Evolutionary conservation across 441 rosid species (phyloP).

Genomic region (Croton laevigatus): DNA sequence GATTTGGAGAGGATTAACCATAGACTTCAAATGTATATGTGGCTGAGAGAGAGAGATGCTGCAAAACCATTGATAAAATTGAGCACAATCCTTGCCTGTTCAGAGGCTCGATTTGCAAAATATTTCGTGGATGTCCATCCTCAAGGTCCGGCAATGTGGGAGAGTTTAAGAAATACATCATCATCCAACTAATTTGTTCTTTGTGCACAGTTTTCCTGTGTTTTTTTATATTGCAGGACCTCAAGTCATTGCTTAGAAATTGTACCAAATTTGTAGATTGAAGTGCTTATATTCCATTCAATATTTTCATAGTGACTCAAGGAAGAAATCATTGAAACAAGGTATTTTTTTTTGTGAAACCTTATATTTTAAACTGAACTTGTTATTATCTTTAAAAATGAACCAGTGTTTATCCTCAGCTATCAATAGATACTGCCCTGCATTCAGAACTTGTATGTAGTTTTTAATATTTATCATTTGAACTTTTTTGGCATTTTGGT

Average conservation of each 20-base stretch:
- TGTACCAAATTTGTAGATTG: neutral
- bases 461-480: too few species aligned
- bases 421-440: too few species aligned
- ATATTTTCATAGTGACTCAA: too few species aligned
- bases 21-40: constrained; percentile 65
- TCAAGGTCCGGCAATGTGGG: constrained; percentile 67
- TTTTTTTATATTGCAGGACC: neutral
- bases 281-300: neutral
- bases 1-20: constrained; percentile 59
- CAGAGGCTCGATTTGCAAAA: constrained; percentile 61
- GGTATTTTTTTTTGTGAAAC: neutral
- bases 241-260: neutral
- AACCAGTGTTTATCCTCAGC: too few species aligned
- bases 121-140: constrained; percentile 70
- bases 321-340: too few species aligned
- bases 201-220: constrained; percentile 42
- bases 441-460: too few species aligned
- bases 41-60: constrained; percentile 61
- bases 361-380: neutral
- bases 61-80: constrained; percentile 57
- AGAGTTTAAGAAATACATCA: constrained; percentile 46
- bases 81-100: constrained; percentile 65
- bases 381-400: too few species aligned
- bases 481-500: too few species aligned
- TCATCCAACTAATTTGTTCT: constrained; percentile 46